Base-by-base conservation (phyloP, 441 rosid species). In the Populus hybrid region DNA sequence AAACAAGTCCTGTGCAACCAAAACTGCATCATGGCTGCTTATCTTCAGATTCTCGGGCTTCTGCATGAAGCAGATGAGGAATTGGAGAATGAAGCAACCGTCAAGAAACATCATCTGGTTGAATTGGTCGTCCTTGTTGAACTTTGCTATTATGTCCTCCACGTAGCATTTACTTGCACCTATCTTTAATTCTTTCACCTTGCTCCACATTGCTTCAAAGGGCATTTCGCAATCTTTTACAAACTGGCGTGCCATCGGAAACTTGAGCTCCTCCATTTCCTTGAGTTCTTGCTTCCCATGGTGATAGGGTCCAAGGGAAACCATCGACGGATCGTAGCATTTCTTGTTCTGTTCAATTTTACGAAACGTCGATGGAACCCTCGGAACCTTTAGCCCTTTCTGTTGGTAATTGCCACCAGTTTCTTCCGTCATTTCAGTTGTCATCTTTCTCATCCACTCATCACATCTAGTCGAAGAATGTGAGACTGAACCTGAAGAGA, bases 221-320 rank as follows among this genome's bases (percentile, higher is more conserved):
- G 0, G 1, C n/a, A 18, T 1, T 57, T 0, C 4, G 3, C 63
- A 8, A 4, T 35, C 20, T 20, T 4, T 0, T 2, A 32, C 34
- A 53, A 10, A 70, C 9, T 64, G 28, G 30, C 2, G 7, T 4
- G 78, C 80, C 74, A 73, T 30, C 18, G 2, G 0, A 5, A 12
- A 0, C 69, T 81, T 81, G 73, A 42, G 8, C 46, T 11, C 1
- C 28, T 78, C 74, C 59, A 71, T 70, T 28, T 70, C 63, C n/a
- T 7, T 5, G 5, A 78, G 70, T 4, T 32, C 24, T 3, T 8
- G 9, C 7, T 70, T 75, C 2, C 36, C 57, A 18, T 75, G 79
- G 66, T 81, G 79, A 21, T 53, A 78, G 12, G 79, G 79, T 34
- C 79, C 79, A 4, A 82, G 59, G 40, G 81, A 75, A 32, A 78